Percentiles rank a stretch among this genome's conserved stretches.
Conservation (phyloP, 805 yeast species). For the Saccharomycopsis selenospora region DNA sequence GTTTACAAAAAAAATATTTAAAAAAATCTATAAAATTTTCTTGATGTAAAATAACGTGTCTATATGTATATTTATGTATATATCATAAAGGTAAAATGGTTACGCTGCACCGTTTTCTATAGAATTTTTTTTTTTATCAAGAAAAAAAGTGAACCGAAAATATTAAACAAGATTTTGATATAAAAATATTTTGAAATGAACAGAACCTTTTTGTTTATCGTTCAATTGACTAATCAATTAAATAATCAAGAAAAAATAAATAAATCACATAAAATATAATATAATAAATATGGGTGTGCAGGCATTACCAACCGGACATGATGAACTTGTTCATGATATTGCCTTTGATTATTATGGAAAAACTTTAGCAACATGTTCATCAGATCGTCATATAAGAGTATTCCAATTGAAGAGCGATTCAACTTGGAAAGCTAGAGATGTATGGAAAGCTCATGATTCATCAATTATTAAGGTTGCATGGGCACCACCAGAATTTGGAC, state of each 20-base stretch:
- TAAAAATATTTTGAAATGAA: too few relatives aligned
- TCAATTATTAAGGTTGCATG: constrained; percentile 75
- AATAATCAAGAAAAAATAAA: too few relatives aligned
- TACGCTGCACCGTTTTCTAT: not conserved
- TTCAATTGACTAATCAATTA: too few relatives aligned
- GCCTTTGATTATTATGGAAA: constrained; percentile 90
- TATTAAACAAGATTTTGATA: too few relatives aligned
- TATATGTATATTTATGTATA: not conserved
- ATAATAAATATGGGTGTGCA: constrained; percentile 32
- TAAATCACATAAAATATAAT: too few relatives aligned
- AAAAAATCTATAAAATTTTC: not conserved
- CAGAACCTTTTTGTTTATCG: too few relatives aligned
- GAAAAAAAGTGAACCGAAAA: too few relatives aligned
- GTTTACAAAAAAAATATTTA: not conserved
- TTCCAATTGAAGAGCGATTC: constrained; percentile 45
- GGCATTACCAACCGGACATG: constrained; percentile 86
- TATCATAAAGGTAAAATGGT: not conserved
- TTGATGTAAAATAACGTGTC: not conserved
- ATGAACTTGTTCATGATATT: constrained; percentile 84
- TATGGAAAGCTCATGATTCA: constrained; percentile 94
- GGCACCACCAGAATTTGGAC: constrained; percentile 94
- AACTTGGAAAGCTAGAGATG: constrained; percentile 77
- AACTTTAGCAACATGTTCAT: constrained; percentile 88
- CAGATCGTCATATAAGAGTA: constrained; percentile 89
- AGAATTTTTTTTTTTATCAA: too few relatives aligned